phyloP scores from a whole-genome alignment of 163 green algal species.

The Chlorella variabilis region DNA sequence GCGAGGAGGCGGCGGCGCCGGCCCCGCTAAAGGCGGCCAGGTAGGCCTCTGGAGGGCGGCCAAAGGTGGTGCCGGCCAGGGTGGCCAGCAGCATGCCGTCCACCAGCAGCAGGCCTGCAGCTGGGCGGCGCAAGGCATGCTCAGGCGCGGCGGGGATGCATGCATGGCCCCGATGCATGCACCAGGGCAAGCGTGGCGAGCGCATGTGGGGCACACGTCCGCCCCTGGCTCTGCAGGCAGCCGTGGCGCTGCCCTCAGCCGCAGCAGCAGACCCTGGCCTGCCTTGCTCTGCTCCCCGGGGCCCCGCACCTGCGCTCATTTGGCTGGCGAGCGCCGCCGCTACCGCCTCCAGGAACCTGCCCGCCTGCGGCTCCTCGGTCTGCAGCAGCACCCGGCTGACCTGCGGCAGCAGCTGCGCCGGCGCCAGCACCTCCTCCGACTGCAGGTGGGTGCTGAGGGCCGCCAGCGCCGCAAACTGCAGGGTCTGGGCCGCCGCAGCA shows the following conservation, averaged over 20 bases:
- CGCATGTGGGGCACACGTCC: too few species aligned
- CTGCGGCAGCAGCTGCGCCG: conserved; percentile 36
- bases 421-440: conserved; percentile 34
- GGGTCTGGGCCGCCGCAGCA: background rate
- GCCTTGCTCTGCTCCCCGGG: too few species aligned
- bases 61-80: conserved; percentile 4
- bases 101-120: conserved; percentile 21
- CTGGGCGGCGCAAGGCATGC: too few species aligned
- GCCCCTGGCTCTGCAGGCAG: too few species aligned
- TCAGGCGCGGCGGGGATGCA: too few species aligned
- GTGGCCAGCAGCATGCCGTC: conserved; percentile 39
- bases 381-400: conserved; percentile 38
- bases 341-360: conserved; percentile 32
- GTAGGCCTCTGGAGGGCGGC: conserved; percentile 8
- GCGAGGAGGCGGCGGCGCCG: background rate
- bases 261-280: too few species aligned
- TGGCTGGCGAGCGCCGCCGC: conserved; percentile 23
- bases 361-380: conserved; percentile 24
- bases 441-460: conserved; percentile 33
- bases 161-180: too few species aligned
- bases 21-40: conserved; percentile 8
- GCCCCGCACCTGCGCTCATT: conserved; percentile 23
- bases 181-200: too few species aligned
- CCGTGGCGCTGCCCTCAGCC: too few species aligned
- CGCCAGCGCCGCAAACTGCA: conserved; percentile 34